Evolutionary conservation across 2,329 filamentous ascomycete species (phyloP), one percentile per base, ranked within the genome.

Genomic region (Arthrobotrys sinensis): DNA sequence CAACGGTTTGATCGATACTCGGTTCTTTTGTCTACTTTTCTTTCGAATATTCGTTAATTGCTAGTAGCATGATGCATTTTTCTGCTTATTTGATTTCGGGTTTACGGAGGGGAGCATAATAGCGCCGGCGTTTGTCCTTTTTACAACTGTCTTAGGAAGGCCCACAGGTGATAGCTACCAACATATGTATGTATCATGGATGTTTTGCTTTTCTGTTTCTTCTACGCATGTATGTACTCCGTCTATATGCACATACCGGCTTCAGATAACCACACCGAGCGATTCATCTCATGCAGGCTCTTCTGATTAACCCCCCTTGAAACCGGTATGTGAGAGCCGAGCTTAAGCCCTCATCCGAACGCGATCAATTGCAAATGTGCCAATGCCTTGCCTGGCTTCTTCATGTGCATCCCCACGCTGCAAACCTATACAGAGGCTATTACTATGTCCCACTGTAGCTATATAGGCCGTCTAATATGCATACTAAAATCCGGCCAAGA

Each of bases 331-430:
- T 34, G 7, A 12, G 14, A 57, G 57, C 68, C 68, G 68, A 71
- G 24, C 24, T 28, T 28, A 28, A 72, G 60, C 57, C 68, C 57
- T 65, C 52, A 72, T 72, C 68, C 60, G 57, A 72, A 55, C 60
- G 55, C 55, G 55, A 63, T 36, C 12, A 52, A 45, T 63, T 16
- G 32, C 12, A 52, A 45, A 53, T 16, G 32, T 57, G 52, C 52
- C 34, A 57, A 57, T 40, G 16, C 19, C 14, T 69, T 53, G 50
- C 53, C 19, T 32, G 36, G 34, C 46, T 40, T 46, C 21, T 50
- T 70, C 10, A 48, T 43, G 19, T 60, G 50, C 50, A 34, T 34
- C 5, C 21, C 40, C 10, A 38, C 21, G 24, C 14, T 48, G 8
- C 52, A 38, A 21, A n/a, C n/a, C 12, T 1, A 45, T 7, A 45